phyloP scores from a whole-genome alignment of 495 filamentous ascomycete genomes.

The Tuber borchii region DNA sequence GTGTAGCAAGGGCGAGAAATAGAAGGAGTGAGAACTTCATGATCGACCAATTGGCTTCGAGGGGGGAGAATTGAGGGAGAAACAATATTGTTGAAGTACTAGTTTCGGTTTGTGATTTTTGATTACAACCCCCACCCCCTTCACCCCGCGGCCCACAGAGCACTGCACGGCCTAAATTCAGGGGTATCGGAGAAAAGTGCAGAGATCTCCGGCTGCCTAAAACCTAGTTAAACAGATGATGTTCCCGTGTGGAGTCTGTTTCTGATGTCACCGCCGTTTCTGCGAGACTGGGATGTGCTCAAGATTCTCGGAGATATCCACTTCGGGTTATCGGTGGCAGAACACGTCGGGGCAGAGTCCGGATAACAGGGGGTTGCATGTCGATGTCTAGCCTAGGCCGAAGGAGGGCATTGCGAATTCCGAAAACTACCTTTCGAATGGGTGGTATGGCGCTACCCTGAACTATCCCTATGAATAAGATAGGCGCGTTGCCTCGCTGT shows the following conservation, averaged over 20 bases:
- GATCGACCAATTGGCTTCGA: neutral
- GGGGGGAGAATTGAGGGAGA: neutral
- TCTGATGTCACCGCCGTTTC: neutral
- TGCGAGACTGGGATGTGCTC: no score
- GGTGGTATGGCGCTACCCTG: neutral
- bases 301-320: neutral
- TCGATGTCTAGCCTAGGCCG: neutral
- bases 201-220: no score
- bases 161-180: neutral
- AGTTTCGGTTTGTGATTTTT: neutral
- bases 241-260: neutral
- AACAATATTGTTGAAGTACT: neutral
- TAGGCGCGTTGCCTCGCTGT: neutral
- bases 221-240: neutral
- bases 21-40: slow-evolving; percentile 11
- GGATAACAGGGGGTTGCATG: neutral
- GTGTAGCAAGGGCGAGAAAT: slow-evolving; percentile 8
- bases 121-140: neutral
- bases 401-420: neutral
- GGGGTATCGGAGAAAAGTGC: neutral
- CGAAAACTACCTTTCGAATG: neutral
- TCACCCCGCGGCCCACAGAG: neutral
- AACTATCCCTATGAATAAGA: neutral
- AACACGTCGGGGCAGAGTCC: neutral
- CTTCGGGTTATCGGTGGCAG: neutral